Percentiles rank a stretch among this genome's conserved stretches.
Conservation (phyloP, 805 yeast genomes). For the Hermanozyma aechmeae region DNA sequence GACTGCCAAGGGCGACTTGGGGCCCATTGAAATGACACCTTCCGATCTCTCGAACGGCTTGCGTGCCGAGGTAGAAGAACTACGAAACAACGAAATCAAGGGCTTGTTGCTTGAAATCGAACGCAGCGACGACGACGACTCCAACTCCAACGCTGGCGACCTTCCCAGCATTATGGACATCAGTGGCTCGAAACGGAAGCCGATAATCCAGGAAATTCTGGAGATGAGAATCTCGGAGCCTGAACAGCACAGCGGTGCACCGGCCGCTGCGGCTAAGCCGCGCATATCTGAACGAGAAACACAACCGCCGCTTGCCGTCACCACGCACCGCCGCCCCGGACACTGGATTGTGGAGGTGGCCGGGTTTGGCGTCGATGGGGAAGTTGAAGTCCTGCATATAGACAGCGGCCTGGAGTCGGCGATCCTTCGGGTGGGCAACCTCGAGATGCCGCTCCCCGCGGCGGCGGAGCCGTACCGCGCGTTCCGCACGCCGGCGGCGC, state of each 20-base stretch:
- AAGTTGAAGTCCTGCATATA: too few relatives aligned
- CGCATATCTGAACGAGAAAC: too few relatives aligned
- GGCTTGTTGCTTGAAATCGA: constrained; percentile 34
- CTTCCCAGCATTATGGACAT: constrained; percentile 24
- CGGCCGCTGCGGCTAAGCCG: too few relatives aligned
- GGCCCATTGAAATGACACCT: constrained; percentile 33
- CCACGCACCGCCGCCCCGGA: too few relatives aligned
- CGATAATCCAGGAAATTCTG: constrained; percentile 48
- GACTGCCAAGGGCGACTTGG: constrained; percentile 55
- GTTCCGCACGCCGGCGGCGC: constrained; percentile 3
- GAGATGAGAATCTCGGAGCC: constrained; percentile 17
- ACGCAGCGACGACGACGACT: constrained; percentile 7
- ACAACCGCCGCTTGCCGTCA: too few relatives aligned
- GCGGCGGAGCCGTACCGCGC: constrained; percentile 4
- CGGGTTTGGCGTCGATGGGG: too few relatives aligned
- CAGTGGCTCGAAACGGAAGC: constrained; percentile 17
- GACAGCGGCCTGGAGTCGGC: too few relatives aligned
- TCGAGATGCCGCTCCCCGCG: constrained; percentile 5
- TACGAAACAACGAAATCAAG: constrained; percentile 32
- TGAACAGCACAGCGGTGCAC: too few relatives aligned
- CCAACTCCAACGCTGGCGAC: constrained; percentile 8
- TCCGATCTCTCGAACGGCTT: constrained; percentile 34
- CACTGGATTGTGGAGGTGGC: too few relatives aligned
- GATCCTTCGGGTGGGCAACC: constrained; percentile 3
- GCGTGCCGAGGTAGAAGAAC: constrained; percentile 23